Evolutionary conservation across 179 eudicot species (phyloP).

Genomic region (Heliamphora pulchella): DNA sequence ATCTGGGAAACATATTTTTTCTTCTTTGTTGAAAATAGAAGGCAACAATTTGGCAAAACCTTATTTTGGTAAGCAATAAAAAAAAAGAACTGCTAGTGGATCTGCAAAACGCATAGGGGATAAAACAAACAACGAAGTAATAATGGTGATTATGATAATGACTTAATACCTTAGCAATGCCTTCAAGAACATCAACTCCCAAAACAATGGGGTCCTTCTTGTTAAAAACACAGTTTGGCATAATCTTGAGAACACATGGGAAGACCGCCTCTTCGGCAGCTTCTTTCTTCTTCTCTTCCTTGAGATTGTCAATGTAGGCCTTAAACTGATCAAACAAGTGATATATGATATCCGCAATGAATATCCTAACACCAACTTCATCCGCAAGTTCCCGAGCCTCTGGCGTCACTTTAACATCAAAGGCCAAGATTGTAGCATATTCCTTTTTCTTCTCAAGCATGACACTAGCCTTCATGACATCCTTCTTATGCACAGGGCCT

Average conservation of each 20-base stretch:
- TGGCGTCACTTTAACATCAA: slow-evolving; percentile 89
- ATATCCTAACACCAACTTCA: slow-evolving; percentile 74
- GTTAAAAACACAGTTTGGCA: slow-evolving; percentile 78
- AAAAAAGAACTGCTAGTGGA: not conserved
- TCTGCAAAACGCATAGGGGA: not conserved
- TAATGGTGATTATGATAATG: not conserved
- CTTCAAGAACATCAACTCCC: slow-evolving; percentile 90
- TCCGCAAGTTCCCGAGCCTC: slow-evolving; percentile 93
- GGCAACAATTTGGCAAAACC: not conserved
- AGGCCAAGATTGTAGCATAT: slow-evolving; percentile 84
- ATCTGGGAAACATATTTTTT: not conserved
- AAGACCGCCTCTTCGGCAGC: slow-evolving; percentile 90
- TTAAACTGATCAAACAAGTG: slow-evolving; percentile 90
- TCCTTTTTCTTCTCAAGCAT: slow-evolving; percentile 99
- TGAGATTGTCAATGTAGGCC: slow-evolving; percentile 85
- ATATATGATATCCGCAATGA: slow-evolving; percentile 82
- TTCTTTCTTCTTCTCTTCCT: slow-evolving; percentile 92
- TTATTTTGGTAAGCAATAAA: no score
- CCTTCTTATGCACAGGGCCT: slow-evolving; percentile 93
- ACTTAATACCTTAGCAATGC: slow-evolving; percentile 62
- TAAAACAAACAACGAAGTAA: slow-evolving; percentile 2
- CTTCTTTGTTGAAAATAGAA: not conserved
- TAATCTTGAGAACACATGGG: slow-evolving; percentile 84
- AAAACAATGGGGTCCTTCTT: slow-evolving; percentile 91
- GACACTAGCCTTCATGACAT: slow-evolving; percentile 93